Base-by-base conservation (phyloP, 2,329 filamentous ascomycete genomes). In the Chaetomium sp. region DNA sequence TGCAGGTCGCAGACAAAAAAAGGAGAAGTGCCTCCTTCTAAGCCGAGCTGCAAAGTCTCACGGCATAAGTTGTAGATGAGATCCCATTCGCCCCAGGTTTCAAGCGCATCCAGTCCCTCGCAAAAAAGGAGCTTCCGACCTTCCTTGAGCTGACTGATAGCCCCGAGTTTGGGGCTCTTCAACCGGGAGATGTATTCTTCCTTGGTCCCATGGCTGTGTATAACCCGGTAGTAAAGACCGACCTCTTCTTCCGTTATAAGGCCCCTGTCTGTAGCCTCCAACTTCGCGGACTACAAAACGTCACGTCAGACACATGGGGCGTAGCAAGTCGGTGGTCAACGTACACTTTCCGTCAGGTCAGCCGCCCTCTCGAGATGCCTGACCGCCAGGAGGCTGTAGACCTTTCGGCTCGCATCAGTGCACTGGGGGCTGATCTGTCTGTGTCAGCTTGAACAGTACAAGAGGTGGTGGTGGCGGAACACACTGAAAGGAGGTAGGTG, bases 401-500 rank as follows among this genome's bases (percentile, higher is more conserved):
- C 74, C 65, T 80, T 82, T 64, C 77, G 80, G 72, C 84, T 85
- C 21, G 80, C 78, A 0, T 78, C 76, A 0, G 81, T 77, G 29
- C 78, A 79, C 64, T 84, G 81, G 2, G 78, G 71, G 69, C 80
- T 83, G 50, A 74, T 78, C 82, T 84, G 60, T 16, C 13, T 13
- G 53, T 67, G 72, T 76, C 60, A 75, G 70, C 27, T 19, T 38
- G 21, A 7, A 29, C 33, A 19, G 35, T 38, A 10, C 23, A n/a
- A 16, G 5, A 5, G 4, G 31, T 8, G 2, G 23, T 4, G 16
- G 4, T 10, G n/a, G 38, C 3, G 8, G 13, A n/a, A 72, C 80
- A 70, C 72, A 86, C 83, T 61, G 84, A 81, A 61, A 86, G 78
- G 35, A 86, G 70, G 65, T 83, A 81, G 0, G 83, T 86, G 19